A percentile compares a stretch with the other conserved stretches of the same genome.
Evolutionary conservation across 805 yeast species (phyloP).

Genomic region (Cyberlindnera petersonii): DNA sequence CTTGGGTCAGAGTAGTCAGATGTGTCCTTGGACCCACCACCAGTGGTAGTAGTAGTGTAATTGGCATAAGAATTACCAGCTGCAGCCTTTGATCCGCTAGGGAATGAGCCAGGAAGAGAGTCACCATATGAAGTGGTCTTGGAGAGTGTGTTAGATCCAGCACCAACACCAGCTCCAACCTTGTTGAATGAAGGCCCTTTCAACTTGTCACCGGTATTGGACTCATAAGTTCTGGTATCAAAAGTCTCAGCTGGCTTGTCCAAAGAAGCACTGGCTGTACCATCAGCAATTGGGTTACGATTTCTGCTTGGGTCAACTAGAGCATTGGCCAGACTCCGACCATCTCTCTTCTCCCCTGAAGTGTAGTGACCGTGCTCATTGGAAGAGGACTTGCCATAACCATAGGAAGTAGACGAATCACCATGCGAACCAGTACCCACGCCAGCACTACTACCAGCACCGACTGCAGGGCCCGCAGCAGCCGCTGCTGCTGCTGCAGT

Average conservation of each 20-base stretch:
- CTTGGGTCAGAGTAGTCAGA: constrained; percentile 2
- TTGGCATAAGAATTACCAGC: background rate
- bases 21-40: background rate
- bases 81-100: background rate
- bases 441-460: background rate
- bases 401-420: background rate
- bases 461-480: constrained; percentile 1
- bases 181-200: background rate
- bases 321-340: background rate
- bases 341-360: background rate
- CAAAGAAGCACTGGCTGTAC: constrained; percentile 1
- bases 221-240: background rate
- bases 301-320: constrained; percentile 12
- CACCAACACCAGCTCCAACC: background rate
- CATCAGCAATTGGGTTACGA: constrained; percentile 19
- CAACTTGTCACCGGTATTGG: constrained; percentile 7
- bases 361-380: background rate
- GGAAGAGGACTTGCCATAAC: background rate
- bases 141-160: background rate
- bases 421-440: background rate
- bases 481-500: constrained; percentile 2
- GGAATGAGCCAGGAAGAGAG: constrained; percentile 15
- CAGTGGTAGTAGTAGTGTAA: constrained; percentile 3
- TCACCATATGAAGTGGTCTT: background rate
- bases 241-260: constrained; percentile 1